Evolutionary conservation across 2,329 filamentous ascomycete genomes (phyloP), one percentile per base, ranked within the genome.

Genomic region (Coniochaeta sp.): DNA sequence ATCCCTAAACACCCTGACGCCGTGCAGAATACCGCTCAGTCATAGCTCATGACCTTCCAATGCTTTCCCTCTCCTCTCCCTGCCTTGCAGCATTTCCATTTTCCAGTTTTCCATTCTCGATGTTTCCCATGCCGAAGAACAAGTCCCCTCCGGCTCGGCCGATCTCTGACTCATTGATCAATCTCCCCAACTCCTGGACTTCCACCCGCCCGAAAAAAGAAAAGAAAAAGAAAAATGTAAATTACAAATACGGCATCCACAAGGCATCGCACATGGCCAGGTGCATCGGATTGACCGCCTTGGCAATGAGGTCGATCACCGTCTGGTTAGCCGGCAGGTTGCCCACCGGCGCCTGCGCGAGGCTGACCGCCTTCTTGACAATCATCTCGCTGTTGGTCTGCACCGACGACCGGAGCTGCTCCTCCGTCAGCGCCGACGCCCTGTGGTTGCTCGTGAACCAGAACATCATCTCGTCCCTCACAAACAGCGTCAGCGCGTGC

Each of bases 381-480:
- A 99, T 92, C 66, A 91, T 83, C 62, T 97, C 92, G 66, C 89
- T 91, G 73, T 99, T 99, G 59, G 64, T 79, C 67, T 76, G 73
- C 52, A 82, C 80, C 65, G 84, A 79, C 62, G 91, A 88, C 31
- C 89, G 79, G 59, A 93, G 77, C 70, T 89, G 84, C 6, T 80
- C 80, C 40, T 89, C 85, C 47, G 81, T 83, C 67, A 89, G 79
- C 17, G 74, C 72, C 28, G 76, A 73, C 6, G 78, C 74, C 54
- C 91, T 85, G 71, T 96, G 90, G 64, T 79, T 84, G 65, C 87
- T 89, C 2, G 90, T 96, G 67, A 93, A 93, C 95, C 95, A 99
- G 77, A 93, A 96, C 65, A 93, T 93, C 84, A 99, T 96, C 76
- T 99, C 95, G 69, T 99, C 95, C 7, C 95, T 87, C 64, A 99